Evolutionary conservation across 202 grass and related monocot genomes (phyloP), one percentile per base, ranked within the genome.

Genomic region (Bolboschoenoplectus hybrid): DNA sequence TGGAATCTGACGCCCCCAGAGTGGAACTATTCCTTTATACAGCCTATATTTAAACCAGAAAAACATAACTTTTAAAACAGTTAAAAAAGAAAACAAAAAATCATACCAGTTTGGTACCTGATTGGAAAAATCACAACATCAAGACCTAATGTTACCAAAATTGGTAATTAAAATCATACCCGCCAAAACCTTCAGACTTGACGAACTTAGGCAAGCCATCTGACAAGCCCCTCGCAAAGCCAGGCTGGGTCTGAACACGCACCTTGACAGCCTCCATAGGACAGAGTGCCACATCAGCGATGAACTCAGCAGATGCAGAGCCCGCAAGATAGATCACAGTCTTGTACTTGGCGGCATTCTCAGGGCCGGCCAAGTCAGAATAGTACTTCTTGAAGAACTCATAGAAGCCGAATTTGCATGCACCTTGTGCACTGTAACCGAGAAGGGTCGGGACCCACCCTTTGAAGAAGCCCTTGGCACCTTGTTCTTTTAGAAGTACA

Each of bases 371-470:
- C 74, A 98, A 93, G 63, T 98, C 95, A 9, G 95, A 95, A 90
- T 98, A 98, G 51, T 93, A 92, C 90, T 98, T 98, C 89, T 98
- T 98, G 73, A 98, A 98, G 91, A 95, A 94, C 87, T 98, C 93
- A 2, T 98, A 98, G 84, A 98, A 98, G 7, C 95, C 95, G 80
- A 89, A 94, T 83, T 95, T 98, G 89, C 95, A 98, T 39, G 95
- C 95, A n/a, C 95, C 95, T 74, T 98, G 93, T 13, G 95, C 95
- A 78, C 91, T 93, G 89, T 98, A 98, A 86, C 95, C 95, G 55
- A 98, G 87, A 74, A 98, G 92, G 9, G 95, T 98, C 44, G 95
- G 95, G n/a, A 93, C 95, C 95, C 95, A 98, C 68, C 95, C 95
- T 84, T 86, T 89, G 78, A 94, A 95, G 86, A 98, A 94, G 11